Percentiles rank a stretch among this genome's conserved stretches.
Conservation (phyloP, 164 flowering plant genomes). For the Aristolochia californica region DNA sequence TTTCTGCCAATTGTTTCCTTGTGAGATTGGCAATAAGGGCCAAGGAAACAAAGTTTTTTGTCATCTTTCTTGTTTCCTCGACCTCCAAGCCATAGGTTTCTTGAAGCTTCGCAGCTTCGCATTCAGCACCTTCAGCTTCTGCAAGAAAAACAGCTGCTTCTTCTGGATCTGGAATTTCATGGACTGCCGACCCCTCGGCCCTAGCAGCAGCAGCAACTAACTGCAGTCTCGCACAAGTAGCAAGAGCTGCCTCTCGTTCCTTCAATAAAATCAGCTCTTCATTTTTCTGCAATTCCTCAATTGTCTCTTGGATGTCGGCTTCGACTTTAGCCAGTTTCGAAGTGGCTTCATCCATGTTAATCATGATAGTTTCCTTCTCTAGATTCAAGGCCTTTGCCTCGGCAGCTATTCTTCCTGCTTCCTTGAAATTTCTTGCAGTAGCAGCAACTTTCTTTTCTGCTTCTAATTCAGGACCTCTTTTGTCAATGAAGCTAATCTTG, state of each 20-base stretch:
- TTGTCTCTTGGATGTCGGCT: conserved; percentile 35
- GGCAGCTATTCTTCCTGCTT: conserved; percentile 73
- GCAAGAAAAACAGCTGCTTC: conserved; percentile 53
- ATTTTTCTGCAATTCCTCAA: conserved; percentile 31
- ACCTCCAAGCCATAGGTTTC: conserved; percentile 28
- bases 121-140: conserved; percentile 57
- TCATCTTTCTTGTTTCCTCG: conserved; percentile 27
- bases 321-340: conserved; percentile 40
- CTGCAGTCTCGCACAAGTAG: conserved; percentile 50
- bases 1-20: conserved; percentile 36
- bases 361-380: conserved; percentile 48
- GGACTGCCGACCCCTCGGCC: conserved; percentile 62
- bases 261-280: conserved; percentile 41
- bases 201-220: conserved; percentile 42
- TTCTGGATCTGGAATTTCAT: conserved; percentile 57
- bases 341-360: conserved; percentile 29
- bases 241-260: conserved; percentile 54
- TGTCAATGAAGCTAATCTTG: conserved; percentile 55
- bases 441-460: conserved; percentile 81
- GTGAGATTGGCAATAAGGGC: conserved; percentile 54
- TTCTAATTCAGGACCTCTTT: conserved; percentile 70
- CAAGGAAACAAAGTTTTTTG: conserved; percentile 43
- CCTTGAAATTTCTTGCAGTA: conserved; percentile 74
- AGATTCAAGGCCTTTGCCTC: conserved; percentile 49
- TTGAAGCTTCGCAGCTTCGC: conserved; percentile 49